Evolutionary conservation across 208 protist genomes (phyloP).

Genomic region (Herpetomonas tarakana): DNA sequence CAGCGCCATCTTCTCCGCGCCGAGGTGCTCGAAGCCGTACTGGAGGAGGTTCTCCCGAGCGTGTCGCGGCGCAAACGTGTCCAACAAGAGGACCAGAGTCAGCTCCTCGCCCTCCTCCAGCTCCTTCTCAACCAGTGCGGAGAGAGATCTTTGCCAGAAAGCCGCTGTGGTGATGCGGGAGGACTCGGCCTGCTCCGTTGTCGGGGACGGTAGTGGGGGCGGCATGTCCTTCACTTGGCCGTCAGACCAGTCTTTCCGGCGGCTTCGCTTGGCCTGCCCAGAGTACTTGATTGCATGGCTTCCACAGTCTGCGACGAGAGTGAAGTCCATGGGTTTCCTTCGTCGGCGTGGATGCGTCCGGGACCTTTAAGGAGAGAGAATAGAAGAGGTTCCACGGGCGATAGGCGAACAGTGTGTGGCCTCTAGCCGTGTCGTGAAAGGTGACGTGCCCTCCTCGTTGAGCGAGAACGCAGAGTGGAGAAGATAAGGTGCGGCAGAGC

Average conservation of each 20-base stretch:
- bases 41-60: constrained; percentile 57
- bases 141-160: constrained; percentile 6
- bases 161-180: neutral
- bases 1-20: constrained; percentile 44
- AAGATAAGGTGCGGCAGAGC: too few species aligned
- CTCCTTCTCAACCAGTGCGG: constrained; percentile 16
- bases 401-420: too few species aligned
- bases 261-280: constrained; percentile 27
- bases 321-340: constrained; percentile 21
- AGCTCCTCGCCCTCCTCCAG: constrained; percentile 37
- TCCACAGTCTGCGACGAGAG: constrained; percentile 53
- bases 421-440: too few species aligned
- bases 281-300: constrained; percentile 59
- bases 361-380: neutral
- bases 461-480: too few species aligned
- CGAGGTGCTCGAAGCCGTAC: constrained; percentile 59
- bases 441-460: too few species aligned
- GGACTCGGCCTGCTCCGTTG: neutral
- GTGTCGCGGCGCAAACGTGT: constrained; percentile 42
- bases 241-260: constrained; percentile 1
- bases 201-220: neutral
- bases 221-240: neutral
- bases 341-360: neutral
- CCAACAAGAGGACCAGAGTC: constrained; percentile 53
- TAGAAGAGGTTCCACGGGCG: constrained; percentile 1